phyloP scores from a whole-genome alignment of 768 basidiomycete species.

The Leccinellum rugosiceps region DNA sequence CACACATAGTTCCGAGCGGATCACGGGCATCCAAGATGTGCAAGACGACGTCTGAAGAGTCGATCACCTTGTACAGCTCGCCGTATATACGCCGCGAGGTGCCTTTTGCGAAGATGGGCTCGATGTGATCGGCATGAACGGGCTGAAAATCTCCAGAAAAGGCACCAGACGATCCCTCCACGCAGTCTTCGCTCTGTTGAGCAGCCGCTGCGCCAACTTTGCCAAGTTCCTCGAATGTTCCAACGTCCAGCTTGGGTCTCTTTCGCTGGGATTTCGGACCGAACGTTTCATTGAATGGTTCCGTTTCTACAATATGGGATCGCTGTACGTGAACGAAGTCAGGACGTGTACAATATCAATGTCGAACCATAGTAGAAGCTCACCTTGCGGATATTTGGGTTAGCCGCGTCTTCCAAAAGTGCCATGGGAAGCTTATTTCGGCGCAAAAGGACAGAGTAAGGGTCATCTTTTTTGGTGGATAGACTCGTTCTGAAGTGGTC shows the following conservation, averaged over 20 bases:
- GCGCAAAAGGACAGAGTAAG: slow-evolving; percentile 90
- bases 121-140: slow-evolving; percentile 77
- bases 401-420: slow-evolving; percentile 84
- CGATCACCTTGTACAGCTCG: slow-evolving; percentile 98
- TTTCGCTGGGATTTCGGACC: slow-evolving; percentile 96
- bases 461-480: slow-evolving; percentile 81
- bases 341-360: background rate
- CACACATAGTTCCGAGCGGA: slow-evolving; percentile 92
- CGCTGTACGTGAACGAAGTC: slow-evolving; percentile 45
- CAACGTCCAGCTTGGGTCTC: slow-evolving; percentile 80
- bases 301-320: slow-evolving; percentile 92
- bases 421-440: slow-evolving; percentile 98
- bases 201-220: slow-evolving; percentile 57
- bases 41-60: slow-evolving; percentile 94
- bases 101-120: slow-evolving; percentile 93
- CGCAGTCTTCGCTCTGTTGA: slow-evolving; percentile 39
- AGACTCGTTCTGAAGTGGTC: slow-evolving; percentile 96
- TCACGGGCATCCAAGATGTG: slow-evolving; percentile 96
- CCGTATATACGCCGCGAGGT: slow-evolving; percentile 96
- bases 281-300: slow-evolving; percentile 92
- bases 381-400: slow-evolving; percentile 77
- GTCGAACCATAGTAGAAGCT: slow-evolving; percentile 5
- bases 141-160: slow-evolving; percentile 40
- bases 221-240: slow-evolving; percentile 87
- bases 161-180: slow-evolving; percentile 45